Base-by-base conservation (phyloP, 192 early-diverging fungal genomes). In the Coemansia sp. region DNA sequence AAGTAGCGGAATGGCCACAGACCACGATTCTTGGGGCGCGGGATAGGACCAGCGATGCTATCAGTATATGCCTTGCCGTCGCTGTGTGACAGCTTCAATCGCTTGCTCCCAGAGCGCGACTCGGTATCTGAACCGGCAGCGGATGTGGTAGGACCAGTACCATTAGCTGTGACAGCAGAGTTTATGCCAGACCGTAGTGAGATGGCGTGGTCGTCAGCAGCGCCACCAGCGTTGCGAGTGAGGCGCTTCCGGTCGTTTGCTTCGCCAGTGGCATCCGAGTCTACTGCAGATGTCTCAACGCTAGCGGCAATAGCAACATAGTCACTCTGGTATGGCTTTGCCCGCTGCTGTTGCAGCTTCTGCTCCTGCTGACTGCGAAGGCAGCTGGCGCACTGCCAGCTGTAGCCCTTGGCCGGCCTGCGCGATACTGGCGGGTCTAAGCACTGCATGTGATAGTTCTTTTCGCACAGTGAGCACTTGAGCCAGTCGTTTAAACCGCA, bases 1-100 rank as follows among this genome's bases (percentile, higher is more conserved):
- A 95, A 93, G 68, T 97, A 97, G 14, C 92, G 85, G 68, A 90
- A 97, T 10, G 95, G 95, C 93, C 94, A 97, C 80, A 89, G 83
- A 16, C 72, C 87, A 50, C 60, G 84, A 74, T 78, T 79, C 77
- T 42, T 76, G 61, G 41, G 83, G 29, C 72, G 73, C 31, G 66
- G 73, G 35, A 78, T 73, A 27, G 71, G 70, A 31, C 68, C 69
- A 17, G 66, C 70, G 1, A 42, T 37, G 33, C 59, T 66, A 17
- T 71, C 72, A 1, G n/a, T 31, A 40, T 60, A 39, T 6, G 42
- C 13, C 6, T 62, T 56, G 37, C 67, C 41, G 11, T 79, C 77
- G 24, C 75, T 59, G 29, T 82, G 70, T 11, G 72, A 59, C 8
- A 67, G 50, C 68, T 77, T 77, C n/a, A 82, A 53, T 24, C 79